These are phyloP conservation scores for Paecilomyces fulvus DNA, from an alignment of 2,329 filamentous ascomycete species.

Conservation along the genomic window DNA sequence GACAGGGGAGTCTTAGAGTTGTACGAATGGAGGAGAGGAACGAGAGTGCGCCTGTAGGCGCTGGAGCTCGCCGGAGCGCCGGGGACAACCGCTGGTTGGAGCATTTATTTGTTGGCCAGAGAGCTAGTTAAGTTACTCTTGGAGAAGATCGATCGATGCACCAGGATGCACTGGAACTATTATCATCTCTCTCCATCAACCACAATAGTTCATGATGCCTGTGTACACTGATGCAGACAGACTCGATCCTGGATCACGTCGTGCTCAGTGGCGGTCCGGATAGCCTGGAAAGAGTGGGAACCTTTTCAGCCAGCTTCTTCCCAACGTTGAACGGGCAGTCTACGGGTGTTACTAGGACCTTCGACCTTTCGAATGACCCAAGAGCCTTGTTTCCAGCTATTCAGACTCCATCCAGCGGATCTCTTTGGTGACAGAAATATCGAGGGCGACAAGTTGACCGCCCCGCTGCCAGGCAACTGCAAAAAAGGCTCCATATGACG, in stretches of 20 bases:
- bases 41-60: neutral
- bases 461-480: neutral
- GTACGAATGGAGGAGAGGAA: neutral
- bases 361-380: neutral
- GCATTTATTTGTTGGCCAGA: neutral
- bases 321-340: neutral
- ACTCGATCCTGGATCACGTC: neutral
- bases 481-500: neutral
- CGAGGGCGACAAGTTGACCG: neutral
- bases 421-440: neutral
- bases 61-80: neutral
- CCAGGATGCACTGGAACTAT: no score
- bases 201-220: neutral
- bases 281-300: neutral
- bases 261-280: neutral
- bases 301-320: neutral
- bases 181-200: neutral
- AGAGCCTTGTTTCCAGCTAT: neutral
- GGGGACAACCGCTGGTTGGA: neutral
- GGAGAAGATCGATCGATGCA: no score
- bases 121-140: no score
- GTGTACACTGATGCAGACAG: neutral
- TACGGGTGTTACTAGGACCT: neutral
- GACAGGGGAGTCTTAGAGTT: neutral
- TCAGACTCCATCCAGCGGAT: neutral